Base-by-base conservation (phyloP, 331 rosid genomes). In the Arachis monticola region DNA sequence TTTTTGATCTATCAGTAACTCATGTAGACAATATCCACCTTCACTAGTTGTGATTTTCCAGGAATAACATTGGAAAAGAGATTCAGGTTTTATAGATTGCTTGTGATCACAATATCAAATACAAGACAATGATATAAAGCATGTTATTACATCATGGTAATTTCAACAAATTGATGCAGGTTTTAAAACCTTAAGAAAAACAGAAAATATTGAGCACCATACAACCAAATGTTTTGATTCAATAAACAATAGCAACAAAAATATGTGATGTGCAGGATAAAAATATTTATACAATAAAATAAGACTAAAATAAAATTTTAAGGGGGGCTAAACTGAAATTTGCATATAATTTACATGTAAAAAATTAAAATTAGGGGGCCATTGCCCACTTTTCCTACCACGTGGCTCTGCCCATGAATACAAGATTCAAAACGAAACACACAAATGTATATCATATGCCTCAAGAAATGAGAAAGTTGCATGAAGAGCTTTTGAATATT, bases 41-140 rank as follows among this genome's bases (percentile, higher is more conserved):
- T 88, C 96, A 6, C 10, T 57, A 3, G 97, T 92, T 32, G 94
- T 92, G 76, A 92, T 92, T 83, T 92, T 96, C 92, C 94, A 87
- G 42, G 92, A 77, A 86, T 92, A 92, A 32, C 96, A 96, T 96
- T 92, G 76, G 50, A 85, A 81, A 67, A 73, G 62, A 41, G 69
- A 74, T 52, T 64, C 32, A 64, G 10, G 6, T 41, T 61, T 80
- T 59, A 77, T 35, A 70, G 64, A 44, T 66, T 46, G 47, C 70
- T 65, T 58, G 69, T 55, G 47, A 52, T 51, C 55, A 50, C 68
- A 47, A 17, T 57, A 50, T 64, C 1, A 81, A 52, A 73, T 66
- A 72, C 41, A 59, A 56, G 76, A 55, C 47, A 60, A 70, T 53
- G 47, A 12, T 75, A 44, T 50, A 67, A 58, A 45, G 10, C 51